Conservation (phyloP, 2,329 filamentous ascomycete species). For the Cladorrhinum sp. region DNA sequence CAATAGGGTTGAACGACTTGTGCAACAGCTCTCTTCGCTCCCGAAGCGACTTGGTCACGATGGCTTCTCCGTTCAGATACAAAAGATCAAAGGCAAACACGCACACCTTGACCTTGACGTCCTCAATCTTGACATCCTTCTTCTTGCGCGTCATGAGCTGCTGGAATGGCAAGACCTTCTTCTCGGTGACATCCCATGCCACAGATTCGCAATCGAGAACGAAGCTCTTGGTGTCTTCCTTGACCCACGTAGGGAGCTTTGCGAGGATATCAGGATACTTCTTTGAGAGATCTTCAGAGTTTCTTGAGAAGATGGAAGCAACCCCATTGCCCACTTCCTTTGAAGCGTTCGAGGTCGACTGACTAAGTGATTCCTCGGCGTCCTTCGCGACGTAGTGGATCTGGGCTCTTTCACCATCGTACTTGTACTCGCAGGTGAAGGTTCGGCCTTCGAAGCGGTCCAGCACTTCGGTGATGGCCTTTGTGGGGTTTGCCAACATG, state of each 20-base stretch:
- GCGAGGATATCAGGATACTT: conserved; percentile 95
- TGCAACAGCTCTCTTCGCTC: conserved; percentile 77
- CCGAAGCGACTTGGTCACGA: conserved; percentile 82
- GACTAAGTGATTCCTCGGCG: conserved; percentile 64
- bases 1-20: conserved; percentile 68
- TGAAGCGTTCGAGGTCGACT: conserved; percentile 56
- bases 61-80: conserved; percentile 85
- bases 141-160: conserved; percentile 97
- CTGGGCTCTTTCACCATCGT: conserved; percentile 96
- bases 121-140: conserved; percentile 93
- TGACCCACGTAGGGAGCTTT: conserved; percentile 87
- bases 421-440: conserved; percentile 99
- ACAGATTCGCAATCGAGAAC: conserved; percentile 99
- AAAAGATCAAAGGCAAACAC: conserved; percentile 95
- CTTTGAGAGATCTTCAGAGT: conserved; percentile 94
- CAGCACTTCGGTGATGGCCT: conserved; percentile 94
- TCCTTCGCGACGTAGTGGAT: conserved; percentile 94
- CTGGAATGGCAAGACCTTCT: conserved; percentile 95
- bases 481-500: conserved; percentile 98
- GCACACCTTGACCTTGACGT: conserved; percentile 94
- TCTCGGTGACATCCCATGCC: conserved; percentile 90
- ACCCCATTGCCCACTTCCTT: conserved; percentile 70
- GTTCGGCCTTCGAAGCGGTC: conserved; percentile 93
- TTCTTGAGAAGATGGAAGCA: conserved; percentile 92
- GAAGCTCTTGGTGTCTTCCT: conserved; percentile 85